A percentile compares a stretch with the other conserved stretches of the same genome.
These are phyloP conservation scores for Rhodotorula paludigena DNA, from an alignment of 768 basidiomycete genomes.

Conservation along the genomic window DNA sequence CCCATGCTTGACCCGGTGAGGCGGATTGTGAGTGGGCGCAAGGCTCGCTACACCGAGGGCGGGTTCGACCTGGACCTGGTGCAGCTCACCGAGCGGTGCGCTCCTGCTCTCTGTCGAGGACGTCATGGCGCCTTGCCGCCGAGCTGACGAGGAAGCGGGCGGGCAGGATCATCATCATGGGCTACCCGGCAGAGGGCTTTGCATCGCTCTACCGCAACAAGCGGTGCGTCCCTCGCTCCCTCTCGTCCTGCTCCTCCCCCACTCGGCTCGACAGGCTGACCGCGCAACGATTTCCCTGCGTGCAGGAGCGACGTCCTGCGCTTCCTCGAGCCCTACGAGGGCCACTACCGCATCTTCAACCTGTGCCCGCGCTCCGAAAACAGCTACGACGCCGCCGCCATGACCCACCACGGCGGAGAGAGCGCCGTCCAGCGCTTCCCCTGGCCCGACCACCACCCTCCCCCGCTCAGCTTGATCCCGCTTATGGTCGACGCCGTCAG, in stretches of 20 bases:
- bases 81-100: slow-evolving; percentile 62
- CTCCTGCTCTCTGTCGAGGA: background rate
- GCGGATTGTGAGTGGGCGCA: slow-evolving; percentile 73
- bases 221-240: slow-evolving; percentile 4
- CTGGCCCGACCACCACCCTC: slow-evolving; percentile 87
- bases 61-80: slow-evolving; percentile 60
- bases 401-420: slow-evolving; percentile 48
- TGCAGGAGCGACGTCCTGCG: slow-evolving; percentile 64
- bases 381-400: slow-evolving; percentile 64
- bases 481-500: slow-evolving; percentile 69
- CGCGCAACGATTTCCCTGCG: background rate
- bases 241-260: background rate
- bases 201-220: slow-evolving; percentile 75
- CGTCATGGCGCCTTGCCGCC: background rate
- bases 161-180: slow-evolving; percentile 49
- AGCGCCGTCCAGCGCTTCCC: slow-evolving; percentile 64
- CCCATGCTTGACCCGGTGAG: slow-evolving; percentile 55
- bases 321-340: slow-evolving; percentile 69
- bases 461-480: slow-evolving; percentile 68
- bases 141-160: background rate
- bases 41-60: slow-evolving; percentile 68
- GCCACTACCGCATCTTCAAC: slow-evolving; percentile 83
- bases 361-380: slow-evolving; percentile 61
- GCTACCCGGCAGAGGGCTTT: slow-evolving; percentile 74
- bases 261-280: background rate